Base-by-base conservation (phyloP, 2,329 filamentous ascomycete genomes). In the Diplodia intermedia region DNA sequence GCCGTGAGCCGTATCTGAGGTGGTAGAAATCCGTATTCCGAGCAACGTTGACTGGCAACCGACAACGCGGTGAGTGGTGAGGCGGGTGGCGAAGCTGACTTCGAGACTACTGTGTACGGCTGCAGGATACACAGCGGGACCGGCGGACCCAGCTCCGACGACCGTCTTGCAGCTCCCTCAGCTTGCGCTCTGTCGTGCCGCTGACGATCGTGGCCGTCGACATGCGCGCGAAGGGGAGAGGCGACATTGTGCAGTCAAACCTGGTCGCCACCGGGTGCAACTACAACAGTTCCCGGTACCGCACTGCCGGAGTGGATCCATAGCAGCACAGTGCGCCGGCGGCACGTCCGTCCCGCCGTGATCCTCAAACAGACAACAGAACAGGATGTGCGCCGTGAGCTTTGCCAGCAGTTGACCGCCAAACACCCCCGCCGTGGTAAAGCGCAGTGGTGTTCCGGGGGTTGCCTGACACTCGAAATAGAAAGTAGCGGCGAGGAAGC, bases 401-500 rank as follows among this genome's bases (percentile, higher is more conserved):
- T 8, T 52, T 18, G 20, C 14, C 9, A 29, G 47, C 20, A 18
- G n/a, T 26, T 20, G 47, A 52, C 23, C 38, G 31, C 60, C 33
- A 52, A 23, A 29, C 60, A 23, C 38, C 31, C 43, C 31, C 60
- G 47, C 29, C n/a, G 26, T 33, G 43, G 26, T 15, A 12, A 63
- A 38, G 15, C 60, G 12, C 26, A 3, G 23, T 38, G 18, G 47
- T 11, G 14, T 20, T 3, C 43, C 18, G 4, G 20, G 12, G 18
- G 18, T 31, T 63, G 60, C 47, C 47, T 63, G 60, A 63, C 8
- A 33, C 47, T 38, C 31, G 47, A 52, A 63, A 63, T 63, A 63
- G 60, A 52, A 63, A 33, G 31, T 23, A 47, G 57, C 11, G 40
- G 50, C 33, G 40, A 29, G 20, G 3, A 63, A 63, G 47, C 18